Conservation (phyloP, 306 rosid species). For the Quillaja saponaria region DNA sequence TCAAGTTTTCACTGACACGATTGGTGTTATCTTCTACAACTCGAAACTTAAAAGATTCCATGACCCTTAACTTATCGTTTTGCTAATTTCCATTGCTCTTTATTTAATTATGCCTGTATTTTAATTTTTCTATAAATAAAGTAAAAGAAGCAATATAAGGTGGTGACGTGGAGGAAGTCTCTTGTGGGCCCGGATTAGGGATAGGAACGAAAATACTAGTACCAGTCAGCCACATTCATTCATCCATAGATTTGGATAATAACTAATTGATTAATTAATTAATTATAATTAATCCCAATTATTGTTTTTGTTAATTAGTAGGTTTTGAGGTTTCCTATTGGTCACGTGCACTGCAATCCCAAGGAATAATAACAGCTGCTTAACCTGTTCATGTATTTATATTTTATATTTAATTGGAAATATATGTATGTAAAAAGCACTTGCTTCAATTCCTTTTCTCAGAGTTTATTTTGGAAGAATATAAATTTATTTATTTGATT, state of each 20-base stretch:
- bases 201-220: slow-evolving; percentile 14
- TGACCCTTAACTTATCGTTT: slow-evolving; percentile 60
- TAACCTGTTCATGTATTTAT: too few species aligned
- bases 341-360: slow-evolving; percentile 53
- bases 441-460: too few species aligned
- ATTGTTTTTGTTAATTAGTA: too few species aligned
- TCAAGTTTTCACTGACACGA: slow-evolving; percentile 19
- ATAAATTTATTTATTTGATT: too few species aligned
- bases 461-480: too few species aligned
- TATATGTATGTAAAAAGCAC: too few species aligned
- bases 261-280: too few species aligned
- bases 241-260: too few species aligned
- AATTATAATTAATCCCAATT: too few species aligned
- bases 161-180: slow-evolving; percentile 41
- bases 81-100: slow-evolving; percentile 22
- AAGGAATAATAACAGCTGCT: slow-evolving; percentile 29
- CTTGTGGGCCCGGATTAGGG: slow-evolving; percentile 23
- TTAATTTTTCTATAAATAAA: not conserved
- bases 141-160: too few species aligned
- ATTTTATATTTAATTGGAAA: too few species aligned
- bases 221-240: slow-evolving; percentile 15
- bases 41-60: slow-evolving; percentile 28
- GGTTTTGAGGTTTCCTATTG: slow-evolving; percentile 11
- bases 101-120: slow-evolving; percentile 2
- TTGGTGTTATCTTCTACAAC: slow-evolving; percentile 30